Evolutionary conservation across 306 rosid genomes (phyloP).

Genomic region (Neltuma alba): DNA sequence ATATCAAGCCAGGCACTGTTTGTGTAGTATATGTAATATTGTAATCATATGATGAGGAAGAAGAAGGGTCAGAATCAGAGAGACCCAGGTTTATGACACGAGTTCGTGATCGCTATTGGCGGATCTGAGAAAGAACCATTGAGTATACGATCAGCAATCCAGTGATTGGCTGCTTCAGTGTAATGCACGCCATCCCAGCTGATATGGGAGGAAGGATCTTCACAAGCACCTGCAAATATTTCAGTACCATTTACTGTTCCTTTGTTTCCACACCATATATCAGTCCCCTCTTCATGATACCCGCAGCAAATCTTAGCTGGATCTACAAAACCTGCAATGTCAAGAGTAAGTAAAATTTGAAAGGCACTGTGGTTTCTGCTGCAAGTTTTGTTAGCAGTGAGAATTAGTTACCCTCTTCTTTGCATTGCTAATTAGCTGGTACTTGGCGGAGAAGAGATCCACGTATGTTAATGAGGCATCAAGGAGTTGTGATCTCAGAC

Average conservation of each 20-base stretch:
- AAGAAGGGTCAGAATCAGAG: neutral
- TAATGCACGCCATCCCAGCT: constrained; percentile 98
- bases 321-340: constrained; percentile 61
- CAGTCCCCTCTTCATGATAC: constrained; percentile 50
- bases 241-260: constrained; percentile 54
- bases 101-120: constrained; percentile 47
- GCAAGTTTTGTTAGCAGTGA: neutral
- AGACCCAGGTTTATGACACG: constrained; percentile 47
- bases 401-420: constrained; percentile 54
- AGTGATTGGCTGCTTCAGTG: constrained; percentile 77
- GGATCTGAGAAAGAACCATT: constrained; percentile 73
- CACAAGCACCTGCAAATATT: constrained; percentile 60
- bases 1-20: neutral
- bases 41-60: neutral
- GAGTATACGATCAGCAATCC: constrained; percentile 61
- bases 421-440: constrained; percentile 55
- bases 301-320: constrained; percentile 72
- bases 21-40: neutral
- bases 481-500: constrained; percentile 49
- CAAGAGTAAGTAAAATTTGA: neutral
- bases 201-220: constrained; percentile 65
- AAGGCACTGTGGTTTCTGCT: neutral
- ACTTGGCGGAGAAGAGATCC: constrained; percentile 76
- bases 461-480: constrained; percentile 67
- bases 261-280: constrained; percentile 66